These are phyloP conservation scores for Phaeotremella skinneri DNA, from an alignment of 768 basidiomycete genomes.

Conservation along the genomic window DNA sequence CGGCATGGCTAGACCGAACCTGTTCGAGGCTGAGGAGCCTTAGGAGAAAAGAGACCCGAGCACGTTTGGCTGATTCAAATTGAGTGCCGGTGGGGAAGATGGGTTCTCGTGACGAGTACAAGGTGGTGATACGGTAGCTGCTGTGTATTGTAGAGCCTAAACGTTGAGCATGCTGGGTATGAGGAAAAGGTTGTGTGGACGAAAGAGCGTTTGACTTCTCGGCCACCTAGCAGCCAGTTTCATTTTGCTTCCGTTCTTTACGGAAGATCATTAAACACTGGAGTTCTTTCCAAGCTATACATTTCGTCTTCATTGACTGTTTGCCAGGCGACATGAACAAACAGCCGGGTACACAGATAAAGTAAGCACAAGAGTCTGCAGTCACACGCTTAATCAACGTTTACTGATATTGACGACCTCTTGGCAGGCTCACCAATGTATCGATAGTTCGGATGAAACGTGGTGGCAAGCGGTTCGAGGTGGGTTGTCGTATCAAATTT, in stretches of 20 bases:
- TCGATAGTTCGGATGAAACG: slow-evolving; percentile 94
- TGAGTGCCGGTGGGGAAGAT: neutral
- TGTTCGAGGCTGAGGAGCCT: neutral
- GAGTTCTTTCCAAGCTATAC: neutral
- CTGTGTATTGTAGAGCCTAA: neutral
- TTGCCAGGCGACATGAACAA: slow-evolving; percentile 32
- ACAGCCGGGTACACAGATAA: slow-evolving; percentile 50
- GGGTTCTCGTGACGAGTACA: neutral
- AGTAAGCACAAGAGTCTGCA: slow-evolving; percentile 22
- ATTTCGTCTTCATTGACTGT: no score
- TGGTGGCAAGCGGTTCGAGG: slow-evolving; percentile 96
- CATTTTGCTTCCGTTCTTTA: slow-evolving; percentile 1
- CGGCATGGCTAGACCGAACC: neutral
- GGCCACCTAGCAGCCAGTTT: neutral
- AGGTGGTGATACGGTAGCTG: neutral
- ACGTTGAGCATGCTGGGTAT: neutral
- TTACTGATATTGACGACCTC: slow-evolving; percentile 1
- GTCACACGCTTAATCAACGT: neutral
- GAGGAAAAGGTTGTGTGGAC: neutral
- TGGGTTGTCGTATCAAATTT: slow-evolving; percentile 49
- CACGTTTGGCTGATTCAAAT: slow-evolving; percentile 16
- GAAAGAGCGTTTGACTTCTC: neutral
- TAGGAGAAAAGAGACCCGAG: slow-evolving; percentile 7
- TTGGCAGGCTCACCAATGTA: slow-evolving; percentile 84
- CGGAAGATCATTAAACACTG: neutral